phyloP scores from a whole-genome alignment of 78 protist genomes.

The Dictyostelium purpureum region DNA sequence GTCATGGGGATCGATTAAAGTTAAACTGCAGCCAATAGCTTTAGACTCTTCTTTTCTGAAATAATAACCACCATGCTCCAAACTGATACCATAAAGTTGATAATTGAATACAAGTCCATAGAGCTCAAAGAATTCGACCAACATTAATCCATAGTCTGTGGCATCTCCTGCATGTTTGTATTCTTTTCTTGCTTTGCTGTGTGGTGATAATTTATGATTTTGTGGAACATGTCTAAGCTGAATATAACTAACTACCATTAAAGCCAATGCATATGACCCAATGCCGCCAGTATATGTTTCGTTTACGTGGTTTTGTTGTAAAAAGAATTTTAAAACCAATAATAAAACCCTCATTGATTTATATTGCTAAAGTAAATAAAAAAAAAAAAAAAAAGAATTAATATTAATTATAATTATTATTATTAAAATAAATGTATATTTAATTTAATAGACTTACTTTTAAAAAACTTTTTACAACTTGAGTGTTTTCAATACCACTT shows the following conservation, averaged over 20 bases:
- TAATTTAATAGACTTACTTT: conserved; percentile 24
- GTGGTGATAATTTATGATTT: neutral
- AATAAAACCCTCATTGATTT: conserved; percentile 65
- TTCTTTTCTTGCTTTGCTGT: neutral
- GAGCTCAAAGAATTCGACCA: conserved; percentile 57
- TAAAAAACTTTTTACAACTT: conserved; percentile 31
- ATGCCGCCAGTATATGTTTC: conserved; percentile 94
- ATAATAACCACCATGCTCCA: conserved; percentile 36
- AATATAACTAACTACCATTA: conserved; percentile 84
- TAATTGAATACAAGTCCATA: conserved; percentile 53
- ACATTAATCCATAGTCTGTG: conserved; percentile 66
- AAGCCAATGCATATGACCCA: conserved; percentile 85
- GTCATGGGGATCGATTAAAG: conserved; percentile 63
- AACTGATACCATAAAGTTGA: conserved; percentile 43
- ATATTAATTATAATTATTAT: neutral
- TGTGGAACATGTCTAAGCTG: conserved; percentile 48
- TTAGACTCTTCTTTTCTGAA: conserved; percentile 10
- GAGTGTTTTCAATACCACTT: conserved; percentile 68
- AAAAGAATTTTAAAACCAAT: conserved; percentile 81
- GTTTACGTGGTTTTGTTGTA: conserved; percentile 82
- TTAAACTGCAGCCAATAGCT: conserved; percentile 30
- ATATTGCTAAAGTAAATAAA: conserved; percentile 3
- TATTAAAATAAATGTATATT: neutral
- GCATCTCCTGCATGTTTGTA: conserved; percentile 50
- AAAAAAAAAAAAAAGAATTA: neutral